Base-by-base conservation (phyloP, 257 asterid genomes). In the Striga asiatica region DNA sequence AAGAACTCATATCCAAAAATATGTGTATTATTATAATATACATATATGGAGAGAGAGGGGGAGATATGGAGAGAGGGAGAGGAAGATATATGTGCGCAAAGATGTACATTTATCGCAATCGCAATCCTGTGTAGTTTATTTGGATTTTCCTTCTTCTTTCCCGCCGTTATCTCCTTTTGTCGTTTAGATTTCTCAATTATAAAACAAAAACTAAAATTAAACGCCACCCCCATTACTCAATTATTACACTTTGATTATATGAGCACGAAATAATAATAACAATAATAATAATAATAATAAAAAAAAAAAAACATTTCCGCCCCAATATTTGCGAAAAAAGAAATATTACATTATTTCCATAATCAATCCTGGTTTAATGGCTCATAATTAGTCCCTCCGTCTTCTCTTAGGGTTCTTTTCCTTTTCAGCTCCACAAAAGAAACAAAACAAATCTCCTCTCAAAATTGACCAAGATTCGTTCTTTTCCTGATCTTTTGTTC, bases 351-450 rank as follows among this genome's bases (percentile, higher is more conserved):
- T n/a, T n/a, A n/a, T 68, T 73, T 56, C 72, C 75, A 23, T 49
- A 61, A 32, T 55, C 55, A 68, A 23, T 62, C 56, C 55, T 14
- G 25, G 19, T 58, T 22, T 17, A 37, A 46, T 25, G 18, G 42
- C 34, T 29, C 50, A 5, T 16, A 17, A 41, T 41, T 16, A 41
- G 66, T 31, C 67, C 54, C 58, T 67, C 61, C 32, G 67, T 22
- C 60, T 66, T 72, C 64, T 57, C 7, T 13, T 61, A 71, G 77
- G 77, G 77, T 58, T 62, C 66, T 66, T 14, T 9, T 46, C 21
- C 16, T 43, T 7, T 16, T 8, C 3, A 29, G 35, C 35, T 29
- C 35, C 35, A 29, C 35, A 29, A 29, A 5, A 29, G 8, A 1
- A 29, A 35, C 3, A 8, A 35, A 35, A 35, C 8, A 17, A 18